phyloP scores from a whole-genome alignment of 2,329 filamentous ascomycete species.

The Westerdykella ornata region DNA sequence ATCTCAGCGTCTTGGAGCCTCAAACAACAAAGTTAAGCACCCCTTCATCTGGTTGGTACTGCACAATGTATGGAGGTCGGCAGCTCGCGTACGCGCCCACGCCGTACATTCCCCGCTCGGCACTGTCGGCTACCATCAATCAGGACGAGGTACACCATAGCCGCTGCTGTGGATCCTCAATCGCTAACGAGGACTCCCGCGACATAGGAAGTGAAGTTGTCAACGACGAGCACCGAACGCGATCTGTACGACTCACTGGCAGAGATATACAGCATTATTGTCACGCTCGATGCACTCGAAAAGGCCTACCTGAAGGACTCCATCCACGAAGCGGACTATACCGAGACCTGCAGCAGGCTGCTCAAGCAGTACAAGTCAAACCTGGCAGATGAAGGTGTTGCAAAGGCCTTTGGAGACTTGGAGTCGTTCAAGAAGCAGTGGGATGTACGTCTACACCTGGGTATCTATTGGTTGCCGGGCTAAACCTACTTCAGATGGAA shows the following conservation, averaged over 20 bases:
- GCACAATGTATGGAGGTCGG: conserved; percentile 45
- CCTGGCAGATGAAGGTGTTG: conserved; percentile 82
- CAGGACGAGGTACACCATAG: conserved; percentile 67
- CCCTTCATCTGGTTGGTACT: background rate
- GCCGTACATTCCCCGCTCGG: conserved; percentile 79
- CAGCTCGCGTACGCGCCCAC: conserved; percentile 77
- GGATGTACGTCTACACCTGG: conserved; percentile 59
- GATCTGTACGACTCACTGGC: conserved; percentile 93
- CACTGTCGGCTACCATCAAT: conserved; percentile 81
- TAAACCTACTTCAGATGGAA: conserved; percentile 61
- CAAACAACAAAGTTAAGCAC: background rate
- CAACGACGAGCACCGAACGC: conserved; percentile 77
- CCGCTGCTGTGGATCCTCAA: conserved; percentile 10
- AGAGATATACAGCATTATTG: conserved; percentile 95
- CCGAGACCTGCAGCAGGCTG: conserved; percentile 88
- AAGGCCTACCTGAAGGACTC: conserved; percentile 96
- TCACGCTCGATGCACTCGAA: conserved; percentile 90
- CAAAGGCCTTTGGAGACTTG: conserved; percentile 76
- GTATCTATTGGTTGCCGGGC: background rate
- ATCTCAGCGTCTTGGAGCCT: background rate
- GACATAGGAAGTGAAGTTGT: conserved; percentile 80
- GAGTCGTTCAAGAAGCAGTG: conserved; percentile 88
- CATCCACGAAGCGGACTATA: conserved; percentile 85
- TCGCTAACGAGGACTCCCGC: background rate
- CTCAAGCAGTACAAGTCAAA: conserved; percentile 97